Base-by-base conservation (phyloP, 306 rosid species). In the Cicer cuneatum region DNA sequence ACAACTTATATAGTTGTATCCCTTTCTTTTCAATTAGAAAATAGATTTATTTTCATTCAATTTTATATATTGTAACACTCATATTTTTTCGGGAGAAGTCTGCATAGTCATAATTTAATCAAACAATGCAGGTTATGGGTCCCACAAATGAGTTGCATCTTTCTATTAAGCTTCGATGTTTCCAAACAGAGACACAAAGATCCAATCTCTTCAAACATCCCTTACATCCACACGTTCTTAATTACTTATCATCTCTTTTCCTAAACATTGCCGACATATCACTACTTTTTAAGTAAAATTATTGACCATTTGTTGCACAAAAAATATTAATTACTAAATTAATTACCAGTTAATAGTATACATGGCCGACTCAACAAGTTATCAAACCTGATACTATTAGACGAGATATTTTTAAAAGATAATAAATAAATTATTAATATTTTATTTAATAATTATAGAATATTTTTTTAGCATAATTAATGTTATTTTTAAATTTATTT, bases 61-160 rank as follows among this genome's bases (percentile, higher is more conserved):
- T 29, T 29, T 29, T 29, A 29, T 29, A n/a, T n/a, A n/a, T n/a
- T n/a, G n/a, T n/a, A n/a, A n/a, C n/a, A n/a, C n/a, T n/a, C n/a
- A n/a, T n/a, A n/a, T n/a, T 3, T 29, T 0, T 4, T 2, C 0
- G 33, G 33, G 5, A 29, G 5, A 29, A 29, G 35, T 29, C 35
- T 29, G 35, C 35, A 29, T 29, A 29, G 35, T 29, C 35, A 29
- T 29, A 29, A 29, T 3, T 29, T 29, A 29, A 51, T 51, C 24
- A n/a, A 51, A 51, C 21, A 15, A 51, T 41, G 10, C 19, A 14
- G 57, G 3, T 14, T 14, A 60, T 35, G 42, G 42, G 14, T 18
- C 66, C 66, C 5, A 58, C 2, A 60, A 35, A 35, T 35, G 66
- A 60, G 21, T 12, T 60, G 66, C 66, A 35, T 35, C 18, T 60